Percentiles rank a stretch among this genome's conserved stretches.
Evolutionary conservation across 306 rosid genomes (phyloP).

Genomic region (Bauhinia variegata): DNA sequence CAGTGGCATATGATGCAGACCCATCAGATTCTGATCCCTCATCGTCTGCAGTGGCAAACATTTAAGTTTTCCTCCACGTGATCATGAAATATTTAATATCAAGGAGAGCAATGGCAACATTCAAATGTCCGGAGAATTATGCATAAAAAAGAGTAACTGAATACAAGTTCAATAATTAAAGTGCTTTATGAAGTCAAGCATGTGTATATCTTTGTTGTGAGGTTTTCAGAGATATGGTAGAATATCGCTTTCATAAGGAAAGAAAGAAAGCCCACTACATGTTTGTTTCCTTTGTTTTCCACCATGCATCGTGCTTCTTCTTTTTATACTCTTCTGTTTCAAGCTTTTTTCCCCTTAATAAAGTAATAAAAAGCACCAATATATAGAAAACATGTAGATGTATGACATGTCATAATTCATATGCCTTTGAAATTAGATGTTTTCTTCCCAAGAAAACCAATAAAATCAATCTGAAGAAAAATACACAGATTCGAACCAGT

Average conservation of each 20-base stretch:
- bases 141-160: not conserved
- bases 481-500: conserved; percentile 10
- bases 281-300: not conserved
- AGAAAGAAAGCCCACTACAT: conserved; percentile 6
- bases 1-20: conserved; percentile 58
- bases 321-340: conserved; percentile 2
- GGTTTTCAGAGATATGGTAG: not conserved
- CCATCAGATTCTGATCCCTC: conserved; percentile 71
- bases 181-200: conserved; percentile 14
- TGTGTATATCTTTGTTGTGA: not conserved
- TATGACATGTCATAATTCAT: not conserved
- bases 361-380: conserved; percentile 6
- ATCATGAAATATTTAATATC: conserved; percentile 11
- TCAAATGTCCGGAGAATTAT: conserved; percentile 15
- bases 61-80: conserved; percentile 3
- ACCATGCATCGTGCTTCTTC: not conserved
- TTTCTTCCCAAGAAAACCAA: conserved; percentile 18
- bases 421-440: conserved; percentile 4
- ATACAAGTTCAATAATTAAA: conserved; percentile 16
- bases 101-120: conserved; percentile 5
- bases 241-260: conserved; percentile 4
- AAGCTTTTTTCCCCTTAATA: not conserved
- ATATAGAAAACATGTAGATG: conserved; percentile 5
- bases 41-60: conserved; percentile 58
- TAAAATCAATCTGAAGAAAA: conserved; percentile 27